Evolutionary conservation across 495 filamentous ascomycete genomes (phyloP).

Genomic region (Aspergillus affinis): DNA sequence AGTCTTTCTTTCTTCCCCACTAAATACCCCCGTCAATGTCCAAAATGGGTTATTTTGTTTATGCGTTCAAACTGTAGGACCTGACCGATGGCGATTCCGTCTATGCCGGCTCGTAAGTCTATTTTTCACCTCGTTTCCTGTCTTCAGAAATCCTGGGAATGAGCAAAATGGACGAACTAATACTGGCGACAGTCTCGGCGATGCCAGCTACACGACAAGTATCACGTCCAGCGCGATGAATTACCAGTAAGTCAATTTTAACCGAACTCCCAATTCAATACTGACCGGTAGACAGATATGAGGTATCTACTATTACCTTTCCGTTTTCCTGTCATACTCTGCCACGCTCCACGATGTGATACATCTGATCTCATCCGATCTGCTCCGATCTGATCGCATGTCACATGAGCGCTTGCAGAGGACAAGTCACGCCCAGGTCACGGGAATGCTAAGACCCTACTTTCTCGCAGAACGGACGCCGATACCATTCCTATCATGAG

Average conservation of each 20-base stretch:
- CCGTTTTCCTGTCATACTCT: neutral
- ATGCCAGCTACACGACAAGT: constrained; percentile 36
- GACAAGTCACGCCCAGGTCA: neutral
- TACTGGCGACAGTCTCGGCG: constrained; percentile 19
- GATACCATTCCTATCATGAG: constrained; percentile 34
- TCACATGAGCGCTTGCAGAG: too few relatives aligned
- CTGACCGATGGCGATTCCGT: constrained; percentile 30
- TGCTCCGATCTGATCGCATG: too few relatives aligned
- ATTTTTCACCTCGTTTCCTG: neutral
- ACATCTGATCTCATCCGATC: neutral
- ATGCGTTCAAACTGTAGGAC: constrained; percentile 15
- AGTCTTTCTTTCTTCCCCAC: constrained; percentile 23
- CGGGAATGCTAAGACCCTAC: neutral
- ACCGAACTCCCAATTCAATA: neutral
- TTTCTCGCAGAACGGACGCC: constrained; percentile 32
- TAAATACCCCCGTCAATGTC: neutral
- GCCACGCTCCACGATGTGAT: neutral
- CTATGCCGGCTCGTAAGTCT: constrained; percentile 35
- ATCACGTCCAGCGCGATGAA: constrained; percentile 42
- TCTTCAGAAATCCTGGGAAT: constrained; percentile 8
- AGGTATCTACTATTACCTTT: constrained; percentile 23
- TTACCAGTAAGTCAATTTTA: constrained; percentile 37
- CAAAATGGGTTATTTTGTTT: neutral
- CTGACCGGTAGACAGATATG: constrained; percentile 28
- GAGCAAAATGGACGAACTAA: neutral